phyloP scores from a whole-genome alignment of 1,139 yeast species.

The Sugiyamaella sp. region DNA sequence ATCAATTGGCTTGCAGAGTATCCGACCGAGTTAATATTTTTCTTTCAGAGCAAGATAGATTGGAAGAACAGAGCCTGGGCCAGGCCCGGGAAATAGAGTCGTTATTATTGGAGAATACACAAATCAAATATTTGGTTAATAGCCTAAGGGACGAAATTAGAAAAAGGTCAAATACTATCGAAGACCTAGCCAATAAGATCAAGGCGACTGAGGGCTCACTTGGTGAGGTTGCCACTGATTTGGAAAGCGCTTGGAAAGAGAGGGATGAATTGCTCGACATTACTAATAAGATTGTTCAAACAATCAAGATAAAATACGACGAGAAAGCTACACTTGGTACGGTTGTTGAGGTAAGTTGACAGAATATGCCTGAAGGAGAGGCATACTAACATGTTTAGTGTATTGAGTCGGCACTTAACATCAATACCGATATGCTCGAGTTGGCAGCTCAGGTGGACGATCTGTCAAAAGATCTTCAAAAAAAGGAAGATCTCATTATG shows the following conservation, averaged over 20 bases:
- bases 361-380: neutral
- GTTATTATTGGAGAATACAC: neutral
- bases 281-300: conserved; percentile 2
- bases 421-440: conserved; percentile 17
- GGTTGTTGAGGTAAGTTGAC: conserved; percentile 17
- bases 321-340: conserved; percentile 10
- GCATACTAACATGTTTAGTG: conserved; percentile 14
- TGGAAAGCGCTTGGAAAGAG: conserved; percentile 4
- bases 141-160: neutral
- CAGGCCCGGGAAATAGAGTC: conserved; percentile 14
- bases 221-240: neutral
- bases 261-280: conserved; percentile 1
- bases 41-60: conserved; percentile 1
- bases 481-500: conserved; percentile 2
- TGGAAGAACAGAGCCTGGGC: neutral
- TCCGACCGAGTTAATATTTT: neutral
- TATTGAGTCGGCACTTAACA: conserved; percentile 15
- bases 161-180: neutral
- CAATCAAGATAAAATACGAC: conserved; percentile 14
- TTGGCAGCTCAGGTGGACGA: conserved; percentile 17
- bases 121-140: conserved; percentile 2
- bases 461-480: conserved; percentile 14
- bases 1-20: conserved; percentile 3
- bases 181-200: conserved; percentile 3
- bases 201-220: neutral